Conservation (phyloP, 345 rosid species). For the Passiflora organensis region DNA sequence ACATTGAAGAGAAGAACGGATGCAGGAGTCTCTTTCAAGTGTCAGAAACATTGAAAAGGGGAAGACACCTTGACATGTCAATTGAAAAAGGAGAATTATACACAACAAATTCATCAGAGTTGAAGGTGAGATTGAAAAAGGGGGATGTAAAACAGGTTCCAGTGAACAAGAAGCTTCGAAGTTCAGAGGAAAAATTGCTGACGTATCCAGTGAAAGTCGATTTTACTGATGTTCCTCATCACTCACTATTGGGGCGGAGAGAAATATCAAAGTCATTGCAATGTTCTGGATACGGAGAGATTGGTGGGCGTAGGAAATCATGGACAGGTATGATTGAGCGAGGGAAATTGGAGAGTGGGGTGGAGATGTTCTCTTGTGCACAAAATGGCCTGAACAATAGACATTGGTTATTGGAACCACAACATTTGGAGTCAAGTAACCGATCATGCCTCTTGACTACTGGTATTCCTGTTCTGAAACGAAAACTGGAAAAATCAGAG, state of each 20-base stretch:
- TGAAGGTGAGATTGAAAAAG: slow-evolving; percentile 1
- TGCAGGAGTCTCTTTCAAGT: slow-evolving; percentile 17
- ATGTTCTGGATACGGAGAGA: slow-evolving; percentile 10
- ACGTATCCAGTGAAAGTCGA: slow-evolving; percentile 18
- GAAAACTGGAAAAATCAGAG: slow-evolving; percentile 17
- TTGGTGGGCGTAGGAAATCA: slow-evolving; percentile 9
- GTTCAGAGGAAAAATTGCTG: slow-evolving; percentile 17
- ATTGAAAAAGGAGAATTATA: slow-evolving; percentile 14
- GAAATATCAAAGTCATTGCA: slow-evolving; percentile 13
- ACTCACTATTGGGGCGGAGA: slow-evolving; percentile 12
- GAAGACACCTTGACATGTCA: slow-evolving; percentile 8
- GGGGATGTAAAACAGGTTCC: slow-evolving; percentile 14
- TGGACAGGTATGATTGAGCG: slow-evolving; percentile 21
- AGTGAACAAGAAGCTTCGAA: slow-evolving; percentile 14
- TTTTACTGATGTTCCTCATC: slow-evolving; percentile 19
- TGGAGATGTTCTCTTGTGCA: neutral
- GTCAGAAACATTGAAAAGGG: slow-evolving; percentile 21
- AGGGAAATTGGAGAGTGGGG: slow-evolving; percentile 15
- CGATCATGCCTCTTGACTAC: slow-evolving; percentile 3
- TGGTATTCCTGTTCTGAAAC: slow-evolving; percentile 32
- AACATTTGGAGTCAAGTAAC: slow-evolving; percentile 3
- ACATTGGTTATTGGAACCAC: slow-evolving; percentile 4
- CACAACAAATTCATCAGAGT: slow-evolving; percentile 8
- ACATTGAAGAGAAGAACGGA: slow-evolving; percentile 25
- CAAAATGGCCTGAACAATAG: slow-evolving; percentile 1